phyloP scores from a whole-genome alignment of 2,329 filamentous ascomycete genomes.

The Plenodomus biglobosus region DNA sequence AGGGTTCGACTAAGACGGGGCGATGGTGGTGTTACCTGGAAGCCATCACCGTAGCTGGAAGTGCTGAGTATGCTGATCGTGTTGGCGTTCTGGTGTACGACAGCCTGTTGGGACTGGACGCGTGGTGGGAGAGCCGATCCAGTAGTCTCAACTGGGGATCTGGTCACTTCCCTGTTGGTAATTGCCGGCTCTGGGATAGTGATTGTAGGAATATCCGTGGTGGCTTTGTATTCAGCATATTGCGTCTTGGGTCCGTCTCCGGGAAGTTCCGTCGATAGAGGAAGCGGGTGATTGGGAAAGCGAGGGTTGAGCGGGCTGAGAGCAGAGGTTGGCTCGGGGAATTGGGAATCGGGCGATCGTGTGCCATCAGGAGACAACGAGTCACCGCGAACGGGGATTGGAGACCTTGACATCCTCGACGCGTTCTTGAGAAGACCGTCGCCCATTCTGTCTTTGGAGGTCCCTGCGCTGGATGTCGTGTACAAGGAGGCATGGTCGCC shows the following conservation, averaged over 20 bases:
- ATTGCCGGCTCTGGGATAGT: conserved; percentile 22
- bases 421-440: conserved; percentile 58
- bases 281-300: conserved; percentile 15
- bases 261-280: neutral
- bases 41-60: conserved; percentile 58
- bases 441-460: conserved; percentile 51
- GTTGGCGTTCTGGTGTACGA: conserved; percentile 38
- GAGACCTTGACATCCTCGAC: conserved; percentile 58
- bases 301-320: conserved; percentile 37
- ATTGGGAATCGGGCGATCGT: conserved; percentile 38
- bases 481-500: conserved; percentile 54
- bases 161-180: conserved; percentile 27
- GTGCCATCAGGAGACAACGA: conserved; percentile 40
- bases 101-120: conserved; percentile 41
- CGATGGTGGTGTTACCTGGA: conserved; percentile 52
- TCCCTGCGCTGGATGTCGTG: conserved; percentile 53
- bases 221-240: conserved; percentile 42
- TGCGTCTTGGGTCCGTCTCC: conserved; percentile 23
- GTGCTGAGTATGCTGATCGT: conserved; percentile 51
- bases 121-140: conserved; percentile 26
- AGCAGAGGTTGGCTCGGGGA: conserved; percentile 34
- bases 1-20: conserved; percentile 31
- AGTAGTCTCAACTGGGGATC: conserved; percentile 25
- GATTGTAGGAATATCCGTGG: conserved; percentile 28
- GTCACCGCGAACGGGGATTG: conserved; percentile 47